phyloP scores from a whole-genome alignment of 2,329 filamentous ascomycete genomes.

The Penicillium freii region DNA sequence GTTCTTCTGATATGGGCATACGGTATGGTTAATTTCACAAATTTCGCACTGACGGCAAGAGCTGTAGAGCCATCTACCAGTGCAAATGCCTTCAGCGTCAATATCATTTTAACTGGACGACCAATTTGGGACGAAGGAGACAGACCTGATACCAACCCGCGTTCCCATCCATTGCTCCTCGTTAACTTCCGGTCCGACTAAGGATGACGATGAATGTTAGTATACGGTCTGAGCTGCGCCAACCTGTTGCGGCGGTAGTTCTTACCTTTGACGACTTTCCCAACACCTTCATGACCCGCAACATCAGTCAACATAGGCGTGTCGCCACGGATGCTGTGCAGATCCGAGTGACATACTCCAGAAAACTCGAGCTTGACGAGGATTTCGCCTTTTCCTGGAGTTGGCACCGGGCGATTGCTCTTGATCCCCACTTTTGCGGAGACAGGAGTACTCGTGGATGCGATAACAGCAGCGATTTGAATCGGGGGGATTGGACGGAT shows the following conservation, averaged over 20 bases:
- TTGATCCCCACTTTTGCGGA: slow-evolving; percentile 26
- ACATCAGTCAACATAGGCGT: slow-evolving; percentile 46
- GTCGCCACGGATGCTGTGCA: slow-evolving; percentile 46
- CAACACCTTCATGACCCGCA: slow-evolving; percentile 50
- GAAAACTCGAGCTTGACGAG: slow-evolving; percentile 50
- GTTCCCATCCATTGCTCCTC: slow-evolving; percentile 31
- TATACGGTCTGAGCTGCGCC: too few species aligned
- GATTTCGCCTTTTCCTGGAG: slow-evolving; percentile 41
- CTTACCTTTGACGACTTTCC: slow-evolving; percentile 40
- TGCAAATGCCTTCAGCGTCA: background rate
- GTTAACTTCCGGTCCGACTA: slow-evolving; percentile 32
- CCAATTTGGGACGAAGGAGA: background rate
- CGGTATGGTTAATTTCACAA: slow-evolving; percentile 39
- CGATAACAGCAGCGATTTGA: slow-evolving; percentile 34
- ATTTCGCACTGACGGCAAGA: slow-evolving; percentile 41
- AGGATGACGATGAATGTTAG: background rate
- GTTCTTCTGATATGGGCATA: slow-evolving; percentile 40
- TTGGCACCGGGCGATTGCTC: slow-evolving; percentile 34
- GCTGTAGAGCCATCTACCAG: slow-evolving; percentile 38
- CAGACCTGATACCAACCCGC: slow-evolving; percentile 35
- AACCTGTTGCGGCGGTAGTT: background rate
- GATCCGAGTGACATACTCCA: slow-evolving; percentile 50
- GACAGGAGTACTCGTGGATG: slow-evolving; percentile 21
- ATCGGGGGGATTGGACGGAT: slow-evolving; percentile 26
- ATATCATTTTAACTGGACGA: background rate